Evolutionary conservation across 192 early-diverging fungal species (phyloP), one percentile per base, ranked within the genome.

Genomic region (Backusella morwellensis): DNA sequence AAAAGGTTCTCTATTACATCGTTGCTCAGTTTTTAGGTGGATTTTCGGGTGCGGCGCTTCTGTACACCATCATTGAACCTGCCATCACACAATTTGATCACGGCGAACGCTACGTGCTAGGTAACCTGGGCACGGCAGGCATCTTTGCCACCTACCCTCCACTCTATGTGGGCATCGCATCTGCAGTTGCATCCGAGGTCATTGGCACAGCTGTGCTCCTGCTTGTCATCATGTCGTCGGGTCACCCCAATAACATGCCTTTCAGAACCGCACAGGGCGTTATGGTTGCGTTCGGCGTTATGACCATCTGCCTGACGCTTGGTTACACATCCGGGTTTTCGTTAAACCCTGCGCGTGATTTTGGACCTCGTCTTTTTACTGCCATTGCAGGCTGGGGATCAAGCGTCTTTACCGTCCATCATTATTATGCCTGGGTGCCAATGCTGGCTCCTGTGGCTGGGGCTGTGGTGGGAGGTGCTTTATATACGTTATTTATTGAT

Each of bases 321-420:
- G 77, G 77, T 15, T 74, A 75, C 12, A 76, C 77, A 15, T 78
- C 80, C 35, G 80, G 80, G 0, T 78, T 78, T 56, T 77, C 80
- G 11, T 35, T 95, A 68, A 95, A 95, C 78, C 91, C 91, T 66
- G 94, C 94, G 6, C 88, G 94, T 84, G 94, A 95, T 82, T 85
- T 94, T 80, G 94, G 92, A 35, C 93, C 93, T 12, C 91, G 94
- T 50, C 78, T 91, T n/a, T 93, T 94, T 79, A 88, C 91, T 35
- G 81, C 86, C 35, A 79, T 90, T 73, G 85, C 87, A 54, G 91
- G 91, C 11, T 95, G 91, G 82, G 92, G 93, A 35, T 68, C 75
- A 35, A 85, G 86, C 34, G 90, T 89, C 23, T 95, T 95, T 83
- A 85, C 88, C n/a, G 85, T 81, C n/a, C 79, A 83, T 77, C 79